A percentile compares a stretch with the other conserved stretches of the same genome.
Conservation (phyloP, 306 rosid species). For the Medicago arabica region DNA sequence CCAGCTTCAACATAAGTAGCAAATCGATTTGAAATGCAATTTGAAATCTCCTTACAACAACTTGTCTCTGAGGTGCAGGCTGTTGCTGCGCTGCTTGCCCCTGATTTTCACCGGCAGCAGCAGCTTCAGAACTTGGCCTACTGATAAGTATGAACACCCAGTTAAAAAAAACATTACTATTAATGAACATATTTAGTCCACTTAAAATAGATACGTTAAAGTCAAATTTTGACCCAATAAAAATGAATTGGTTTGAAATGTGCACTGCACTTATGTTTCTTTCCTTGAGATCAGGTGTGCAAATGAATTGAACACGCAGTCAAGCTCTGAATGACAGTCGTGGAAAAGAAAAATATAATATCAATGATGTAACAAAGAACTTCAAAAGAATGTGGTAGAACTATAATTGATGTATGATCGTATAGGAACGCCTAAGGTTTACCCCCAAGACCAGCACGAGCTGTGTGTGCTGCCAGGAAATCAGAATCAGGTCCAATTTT, state of each 20-base stretch:
- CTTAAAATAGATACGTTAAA: not conserved
- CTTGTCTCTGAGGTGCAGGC: conserved; percentile 83
- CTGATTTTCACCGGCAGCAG: conserved; percentile 67
- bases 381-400: not conserved
- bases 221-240: conserved; percentile 2
- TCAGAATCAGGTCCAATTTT: conserved; percentile 13
- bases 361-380: conserved; percentile 15
- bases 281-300: not conserved
- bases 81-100: conserved; percentile 73
- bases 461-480: not conserved
- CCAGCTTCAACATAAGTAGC: conserved; percentile 88
- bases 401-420: not conserved
- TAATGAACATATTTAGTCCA: conserved; percentile 23
- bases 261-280: not conserved
- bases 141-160: conserved; percentile 45
- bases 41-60: conserved; percentile 84
- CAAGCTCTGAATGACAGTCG: not conserved
- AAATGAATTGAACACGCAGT: conserved; percentile 1
- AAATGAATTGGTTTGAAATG: conserved; percentile 14
- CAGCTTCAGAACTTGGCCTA: conserved; percentile 67
- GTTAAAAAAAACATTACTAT: conserved; percentile 32
- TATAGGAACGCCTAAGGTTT: not conserved
- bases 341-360: not conserved
- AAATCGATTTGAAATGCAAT: conserved; percentile 92
- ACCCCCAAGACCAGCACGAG: not conserved